Conservation (phyloP, 1,284 basidiomycete genomes). For the Cryptococcus amylolentus region DNA sequence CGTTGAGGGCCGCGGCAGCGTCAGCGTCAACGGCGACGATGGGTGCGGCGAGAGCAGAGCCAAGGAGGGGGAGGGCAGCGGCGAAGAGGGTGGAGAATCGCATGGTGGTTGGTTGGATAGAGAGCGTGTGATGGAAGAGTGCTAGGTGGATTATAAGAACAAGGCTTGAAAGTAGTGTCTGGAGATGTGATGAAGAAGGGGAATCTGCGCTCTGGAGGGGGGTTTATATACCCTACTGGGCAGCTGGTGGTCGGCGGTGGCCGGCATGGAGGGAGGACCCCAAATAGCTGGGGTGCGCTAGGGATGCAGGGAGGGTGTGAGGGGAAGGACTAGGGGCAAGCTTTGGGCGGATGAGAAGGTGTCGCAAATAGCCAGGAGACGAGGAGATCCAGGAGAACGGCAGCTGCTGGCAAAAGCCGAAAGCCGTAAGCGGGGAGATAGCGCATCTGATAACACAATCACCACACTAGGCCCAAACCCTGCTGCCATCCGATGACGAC, state of each 20-base stretch:
- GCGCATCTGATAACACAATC: no score
- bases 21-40: background rate
- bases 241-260: background rate
- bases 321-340: no score
- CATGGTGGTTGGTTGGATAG: slow-evolving; percentile 3
- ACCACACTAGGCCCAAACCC: no score
- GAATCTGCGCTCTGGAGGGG: background rate
- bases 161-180: background rate
- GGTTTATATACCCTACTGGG: slow-evolving; percentile 12
- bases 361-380: no score
- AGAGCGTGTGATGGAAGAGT: slow-evolving; percentile 1
- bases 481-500: no score
- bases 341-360: no score
- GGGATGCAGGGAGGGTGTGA: no score
- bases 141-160: slow-evolving; percentile 4
- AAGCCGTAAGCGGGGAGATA: no score
- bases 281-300: no score
- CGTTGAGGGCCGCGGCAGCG: slow-evolving; percentile 1
- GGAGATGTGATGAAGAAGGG: background rate
- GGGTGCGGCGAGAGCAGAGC: slow-evolving; percentile 10
- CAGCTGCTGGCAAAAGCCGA: no score
- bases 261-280: background rate
- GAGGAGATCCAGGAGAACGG: no score
- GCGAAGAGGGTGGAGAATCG: slow-evolving; percentile 13
- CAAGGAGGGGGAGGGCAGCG: slow-evolving; percentile 11